A percentile compares a stretch with the other conserved stretches of the same genome.
These are phyloP conservation scores for Ophiorrhiza pumila DNA, from an alignment of 257 asterid species.

Conservation along the genomic window DNA sequence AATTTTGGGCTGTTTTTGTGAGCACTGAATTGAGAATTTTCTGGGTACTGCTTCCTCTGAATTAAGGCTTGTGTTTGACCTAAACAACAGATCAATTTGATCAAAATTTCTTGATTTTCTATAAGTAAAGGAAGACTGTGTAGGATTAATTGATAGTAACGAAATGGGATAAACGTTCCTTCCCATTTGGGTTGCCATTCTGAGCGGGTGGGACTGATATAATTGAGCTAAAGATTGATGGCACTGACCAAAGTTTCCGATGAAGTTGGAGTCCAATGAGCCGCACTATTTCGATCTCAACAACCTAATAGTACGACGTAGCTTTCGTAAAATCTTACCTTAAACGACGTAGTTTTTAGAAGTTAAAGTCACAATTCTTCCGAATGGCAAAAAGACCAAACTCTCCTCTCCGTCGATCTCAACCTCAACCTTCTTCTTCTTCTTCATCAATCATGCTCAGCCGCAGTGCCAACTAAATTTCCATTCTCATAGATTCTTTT, in stretches of 20 bases:
- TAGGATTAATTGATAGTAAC: background rate
- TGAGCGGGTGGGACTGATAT: no score
- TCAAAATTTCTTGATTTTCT: conserved; percentile 11
- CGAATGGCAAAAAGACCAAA: background rate
- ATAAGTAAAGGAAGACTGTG: conserved; percentile 16
- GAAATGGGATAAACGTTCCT: background rate
- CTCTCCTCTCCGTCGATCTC: background rate
- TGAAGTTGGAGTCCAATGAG: background rate
- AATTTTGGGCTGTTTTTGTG: conserved; percentile 34
- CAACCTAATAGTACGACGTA: background rate
- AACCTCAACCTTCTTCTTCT: background rate
- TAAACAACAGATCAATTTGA: conserved; percentile 15
- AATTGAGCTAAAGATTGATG: background rate
- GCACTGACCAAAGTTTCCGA: background rate
- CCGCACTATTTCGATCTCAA: background rate
- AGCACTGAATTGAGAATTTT: conserved; percentile 45
- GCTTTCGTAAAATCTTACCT: background rate
- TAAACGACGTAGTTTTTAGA: background rate
- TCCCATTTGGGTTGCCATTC: conserved; percentile 17
- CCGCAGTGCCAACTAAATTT: background rate
- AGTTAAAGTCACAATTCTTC: background rate
- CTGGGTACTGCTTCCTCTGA: conserved; percentile 22
- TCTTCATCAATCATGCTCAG: background rate
- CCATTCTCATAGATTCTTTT: background rate
- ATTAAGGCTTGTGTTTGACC: conserved; percentile 11